Conservation (phyloP, 306 rosid genomes). For the Medicago arabica region DNA sequence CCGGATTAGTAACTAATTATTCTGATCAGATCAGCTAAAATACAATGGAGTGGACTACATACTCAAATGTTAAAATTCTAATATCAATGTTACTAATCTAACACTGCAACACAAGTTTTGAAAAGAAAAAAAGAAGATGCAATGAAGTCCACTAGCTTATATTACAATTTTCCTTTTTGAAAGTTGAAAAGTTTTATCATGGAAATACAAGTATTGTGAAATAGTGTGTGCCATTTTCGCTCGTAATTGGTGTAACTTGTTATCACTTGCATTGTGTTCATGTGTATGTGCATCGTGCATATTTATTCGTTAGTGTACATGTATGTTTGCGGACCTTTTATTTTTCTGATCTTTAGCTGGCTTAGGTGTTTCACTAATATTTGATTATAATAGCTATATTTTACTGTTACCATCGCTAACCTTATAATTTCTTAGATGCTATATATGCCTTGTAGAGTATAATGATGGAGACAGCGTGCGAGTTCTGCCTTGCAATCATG, state of each 20-base stretch:
- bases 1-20: neutral
- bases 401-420: neutral
- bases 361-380: neutral
- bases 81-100: too few species aligned
- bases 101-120: too few species aligned
- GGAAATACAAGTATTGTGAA: neutral
- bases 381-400: neutral
- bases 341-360: neutral
- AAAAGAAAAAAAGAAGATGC: neutral
- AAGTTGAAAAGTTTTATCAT: too few species aligned
- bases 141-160: neutral
- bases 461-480: conserved; percentile 92
- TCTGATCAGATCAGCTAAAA: neutral
- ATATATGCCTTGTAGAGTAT: conserved; percentile 97
- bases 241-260: neutral
- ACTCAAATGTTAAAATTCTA: neutral
- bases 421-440: conserved; percentile 61
- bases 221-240: too few species aligned
- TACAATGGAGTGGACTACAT: neutral
- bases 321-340: neutral
- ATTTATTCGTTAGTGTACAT: neutral
- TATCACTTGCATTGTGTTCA: neutral
- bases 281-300: too few species aligned
- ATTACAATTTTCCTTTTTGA: too few species aligned
- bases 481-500: conserved; percentile 88